Percentiles rank a stretch among this genome's conserved stretches.
phyloP scores from a whole-genome alignment of 2,329 filamentous ascomycete species.

The Sporothrix inflata region DNA sequence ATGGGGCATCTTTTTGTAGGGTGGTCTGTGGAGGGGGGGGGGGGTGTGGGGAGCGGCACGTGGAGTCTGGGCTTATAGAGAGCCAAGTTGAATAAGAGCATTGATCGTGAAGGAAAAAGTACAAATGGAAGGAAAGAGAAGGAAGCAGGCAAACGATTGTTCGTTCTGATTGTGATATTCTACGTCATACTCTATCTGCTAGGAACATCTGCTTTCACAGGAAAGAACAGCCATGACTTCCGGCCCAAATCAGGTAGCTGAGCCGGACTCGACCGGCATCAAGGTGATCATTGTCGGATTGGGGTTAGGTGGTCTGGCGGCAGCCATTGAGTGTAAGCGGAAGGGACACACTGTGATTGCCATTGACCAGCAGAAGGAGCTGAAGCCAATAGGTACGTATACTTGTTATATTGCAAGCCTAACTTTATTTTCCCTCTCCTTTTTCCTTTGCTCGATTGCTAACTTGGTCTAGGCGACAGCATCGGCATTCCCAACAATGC shows the following conservation, averaged over 20 bases:
- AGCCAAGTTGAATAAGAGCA: too few relatives aligned
- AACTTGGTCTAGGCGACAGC: neutral
- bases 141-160: too few relatives aligned
- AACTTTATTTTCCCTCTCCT: too few relatives aligned
- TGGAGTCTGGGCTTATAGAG: too few relatives aligned
- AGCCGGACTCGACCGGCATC: constrained; percentile 1
- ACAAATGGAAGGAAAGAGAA: too few relatives aligned
- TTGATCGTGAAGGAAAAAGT: too few relatives aligned
- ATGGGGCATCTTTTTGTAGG: too few relatives aligned
- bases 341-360: neutral
- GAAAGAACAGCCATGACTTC: neutral
- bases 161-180: too few relatives aligned
- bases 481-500: neutral
- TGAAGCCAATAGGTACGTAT: neutral
- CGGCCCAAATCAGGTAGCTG: neutral
- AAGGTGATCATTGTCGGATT: neutral
- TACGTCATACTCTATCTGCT: too few relatives aligned
- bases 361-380: neutral
- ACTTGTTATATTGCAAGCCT: neutral
- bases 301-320: neutral
- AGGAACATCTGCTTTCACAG: too few relatives aligned
- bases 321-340: neutral
- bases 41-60: too few relatives aligned
- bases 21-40: too few relatives aligned
- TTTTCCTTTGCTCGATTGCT: neutral